These are phyloP conservation scores for Claviceps sp. DNA, from an alignment of 2,329 filamentous ascomycete species.

Conservation along the genomic window DNA sequence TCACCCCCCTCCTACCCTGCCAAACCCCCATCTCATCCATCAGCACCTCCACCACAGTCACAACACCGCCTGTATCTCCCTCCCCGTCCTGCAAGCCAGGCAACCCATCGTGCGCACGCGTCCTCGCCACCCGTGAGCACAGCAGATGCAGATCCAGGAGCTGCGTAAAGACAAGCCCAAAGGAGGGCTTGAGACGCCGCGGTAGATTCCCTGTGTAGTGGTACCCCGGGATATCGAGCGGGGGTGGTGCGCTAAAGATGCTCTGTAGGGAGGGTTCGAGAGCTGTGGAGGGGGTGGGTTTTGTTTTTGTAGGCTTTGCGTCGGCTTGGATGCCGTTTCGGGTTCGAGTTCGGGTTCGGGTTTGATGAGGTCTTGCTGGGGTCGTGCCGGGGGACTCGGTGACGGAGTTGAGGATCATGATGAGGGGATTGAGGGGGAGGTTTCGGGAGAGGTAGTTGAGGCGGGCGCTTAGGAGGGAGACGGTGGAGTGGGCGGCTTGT, in stretches of 20 bases:
- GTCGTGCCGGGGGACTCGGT: not conserved
- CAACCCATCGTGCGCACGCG: conserved; percentile 16
- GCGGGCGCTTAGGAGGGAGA: conserved; percentile 34
- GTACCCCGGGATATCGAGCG: conserved; percentile 10
- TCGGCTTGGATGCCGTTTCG: no score
- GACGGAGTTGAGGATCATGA: conserved; percentile 40
- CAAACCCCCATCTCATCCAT: conserved; percentile 36
- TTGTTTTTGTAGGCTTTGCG: not conserved
- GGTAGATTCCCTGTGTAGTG: conserved; percentile 7
- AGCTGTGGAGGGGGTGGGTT: not conserved
- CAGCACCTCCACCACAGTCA: conserved; percentile 37
- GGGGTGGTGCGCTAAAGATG: conserved; percentile 28
- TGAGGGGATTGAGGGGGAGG: conserved; percentile 28
- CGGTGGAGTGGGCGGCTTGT: conserved; percentile 31
- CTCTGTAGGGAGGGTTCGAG: conserved; percentile 35
- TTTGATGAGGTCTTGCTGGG: not conserved
- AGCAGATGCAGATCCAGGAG: conserved; percentile 43
- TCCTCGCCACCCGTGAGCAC: conserved; percentile 30
- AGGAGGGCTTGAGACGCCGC: conserved; percentile 31
- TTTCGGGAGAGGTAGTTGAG: conserved; percentile 32
- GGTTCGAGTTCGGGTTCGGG: no score
- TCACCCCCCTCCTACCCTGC: conserved; percentile 19
- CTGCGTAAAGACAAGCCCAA: conserved; percentile 41
- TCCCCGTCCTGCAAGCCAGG: no score
- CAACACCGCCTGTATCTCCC: not conserved